Evolutionary conservation across 2,329 filamentous ascomycete genomes (phyloP), one percentile per base, ranked within the genome.

Genomic region (Fusarium vanettenii): DNA sequence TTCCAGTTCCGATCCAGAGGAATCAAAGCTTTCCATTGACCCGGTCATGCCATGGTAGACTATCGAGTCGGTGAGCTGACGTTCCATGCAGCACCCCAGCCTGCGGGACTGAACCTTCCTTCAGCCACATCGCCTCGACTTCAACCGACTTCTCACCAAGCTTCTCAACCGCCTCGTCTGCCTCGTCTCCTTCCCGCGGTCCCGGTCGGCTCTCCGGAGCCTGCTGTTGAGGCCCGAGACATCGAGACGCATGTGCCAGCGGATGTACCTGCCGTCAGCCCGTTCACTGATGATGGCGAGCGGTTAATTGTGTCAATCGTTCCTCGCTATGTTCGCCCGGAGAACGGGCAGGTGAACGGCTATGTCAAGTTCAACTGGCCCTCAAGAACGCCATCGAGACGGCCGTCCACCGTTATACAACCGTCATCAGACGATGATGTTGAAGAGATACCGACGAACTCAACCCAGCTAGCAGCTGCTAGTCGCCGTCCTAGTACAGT

Each of bases 311-410:
- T 74, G 22, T 71, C 69, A 1, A 33, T 57, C 6, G 31, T 59
- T 5, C 79, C 76, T 50, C 79, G 74, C 2, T 84, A 80, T 63
- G 13, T 50, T 45, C 79, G 82, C 7, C 83, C 83, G 1, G 39
- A 72, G 4, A 80, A 81, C 45, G 83, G 83, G 18, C 77, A 78
- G 50, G 81, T 84, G 35, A 84, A 84, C 59, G 81, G 82, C 3
- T 84, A 84, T 69, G 79, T 84, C 66, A 84, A 84, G 63, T 82
- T 84, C 56, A 78, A 81, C 59, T 84, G 82, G 82, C 79, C 80
- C n/a, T 71, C 69, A 60, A 76, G 50, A 70, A 70, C 45, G 56
- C 64, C 64, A 18, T 71, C 74, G 11, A 66, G 66, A 33, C 72
- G 75, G 22, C 72, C 69, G 8, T 65, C 73, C 22, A 63, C 48